phyloP scores from a whole-genome alignment of 176 grass and related monocot species.

The Raddia distichophylla region DNA sequence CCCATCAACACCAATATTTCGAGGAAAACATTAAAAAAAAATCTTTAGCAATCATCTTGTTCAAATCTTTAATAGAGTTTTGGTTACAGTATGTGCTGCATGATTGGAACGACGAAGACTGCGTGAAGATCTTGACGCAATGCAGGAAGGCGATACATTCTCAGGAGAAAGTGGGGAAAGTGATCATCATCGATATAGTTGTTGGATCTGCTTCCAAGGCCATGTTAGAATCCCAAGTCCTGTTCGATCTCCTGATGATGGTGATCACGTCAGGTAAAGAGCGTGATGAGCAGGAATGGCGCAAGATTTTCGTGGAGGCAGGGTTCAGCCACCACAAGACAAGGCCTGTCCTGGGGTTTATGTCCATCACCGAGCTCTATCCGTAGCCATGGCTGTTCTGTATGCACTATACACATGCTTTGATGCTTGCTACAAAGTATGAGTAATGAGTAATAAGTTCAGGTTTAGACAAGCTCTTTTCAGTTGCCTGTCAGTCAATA shows the following conservation, averaged over 20 bases:
- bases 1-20: no score
- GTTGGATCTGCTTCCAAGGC: slow-evolving; percentile 9
- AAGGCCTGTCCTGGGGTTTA: slow-evolving; percentile 8
- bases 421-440: neutral
- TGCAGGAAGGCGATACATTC: slow-evolving; percentile 45
- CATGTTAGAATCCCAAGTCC: slow-evolving; percentile 31
- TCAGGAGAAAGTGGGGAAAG: slow-evolving; percentile 28
- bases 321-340: slow-evolving; percentile 41
- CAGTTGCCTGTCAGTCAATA: no score
- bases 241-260: slow-evolving; percentile 50
- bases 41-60: no score
- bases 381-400: neutral
- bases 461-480: no score
- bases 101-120: slow-evolving; percentile 50
- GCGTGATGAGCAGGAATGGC: slow-evolving; percentile 48
- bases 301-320: slow-evolving; percentile 43
- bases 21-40: no score
- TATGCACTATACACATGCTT: no score
- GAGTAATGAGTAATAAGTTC: neutral
- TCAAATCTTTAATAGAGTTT: neutral
- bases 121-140: slow-evolving; percentile 45
- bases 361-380: slow-evolving; percentile 48
- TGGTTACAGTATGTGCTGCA: slow-evolving; percentile 38
- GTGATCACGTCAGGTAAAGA: slow-evolving; percentile 44
- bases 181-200: slow-evolving; percentile 49